These are phyloP conservation scores for Alloteropsis semialata DNA, from an alignment of 176 grass and related monocot species.

Conservation along the genomic window DNA sequence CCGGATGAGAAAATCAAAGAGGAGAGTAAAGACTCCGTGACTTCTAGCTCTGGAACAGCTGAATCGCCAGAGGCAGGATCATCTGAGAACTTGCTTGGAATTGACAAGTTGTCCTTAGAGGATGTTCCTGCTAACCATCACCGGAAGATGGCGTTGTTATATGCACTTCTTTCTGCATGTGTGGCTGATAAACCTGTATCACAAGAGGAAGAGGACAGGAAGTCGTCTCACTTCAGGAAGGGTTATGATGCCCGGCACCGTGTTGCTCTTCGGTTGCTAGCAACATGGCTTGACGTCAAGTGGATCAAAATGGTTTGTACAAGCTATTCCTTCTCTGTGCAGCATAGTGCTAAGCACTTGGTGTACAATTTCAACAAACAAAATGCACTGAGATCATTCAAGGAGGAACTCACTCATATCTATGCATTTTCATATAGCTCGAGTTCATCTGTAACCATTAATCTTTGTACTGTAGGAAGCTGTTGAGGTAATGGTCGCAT, in stretches of 20 bases:
- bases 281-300: constrained; percentile 84
- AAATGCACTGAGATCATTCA: not conserved
- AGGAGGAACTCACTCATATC: not conserved
- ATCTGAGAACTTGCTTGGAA: constrained; percentile 30
- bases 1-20: not conserved
- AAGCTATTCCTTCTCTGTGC: not conserved
- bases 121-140: constrained; percentile 51
- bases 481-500: constrained; percentile 88
- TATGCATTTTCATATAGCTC: not conserved
- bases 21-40: not conserved
- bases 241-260: constrained; percentile 92
- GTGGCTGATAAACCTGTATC: constrained; percentile 67
- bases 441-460: not conserved
- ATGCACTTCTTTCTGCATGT: constrained; percentile 73
- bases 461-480: constrained; percentile 61
- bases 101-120: constrained; percentile 40
- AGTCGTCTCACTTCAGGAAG: constrained; percentile 67
- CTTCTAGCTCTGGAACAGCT: not conserved
- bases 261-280: constrained; percentile 67
- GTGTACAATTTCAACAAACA: not conserved
- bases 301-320: constrained; percentile 88
- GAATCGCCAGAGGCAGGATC: constrained; percentile 18
- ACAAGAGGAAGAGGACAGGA: constrained; percentile 64
- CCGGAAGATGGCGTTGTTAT: constrained; percentile 63
- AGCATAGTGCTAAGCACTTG: not conserved